Base-by-base conservation (phyloP, 805 yeast species). In the Martiniozyma abietophila region DNA sequence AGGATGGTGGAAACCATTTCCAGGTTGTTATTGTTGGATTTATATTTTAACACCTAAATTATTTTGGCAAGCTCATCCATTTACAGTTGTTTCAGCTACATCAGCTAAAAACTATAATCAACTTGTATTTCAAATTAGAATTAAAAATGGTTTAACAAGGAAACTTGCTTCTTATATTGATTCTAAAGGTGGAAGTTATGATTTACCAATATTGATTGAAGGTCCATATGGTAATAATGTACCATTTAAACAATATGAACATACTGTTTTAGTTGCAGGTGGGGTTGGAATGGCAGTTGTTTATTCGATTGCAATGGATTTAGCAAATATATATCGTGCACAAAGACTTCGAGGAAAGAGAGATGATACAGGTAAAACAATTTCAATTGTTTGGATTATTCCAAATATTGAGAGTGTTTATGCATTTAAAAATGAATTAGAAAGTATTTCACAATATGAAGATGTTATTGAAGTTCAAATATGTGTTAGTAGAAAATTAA, bases 11-110 rank as follows among this genome's bases (percentile, higher is more conserved):
- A 59, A 62, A 17, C 62, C 69, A 4, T 53, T 54, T 31, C 79
- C 81, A 1, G 84, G 84, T 2, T 76, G 77, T 17, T 78, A 72
- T 51, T 73, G 74, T 19, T 77, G 72, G 56, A 51, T 77, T 14
- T 74, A 71, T 44, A 62, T 71, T 42, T 46, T 73, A 28, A 57
- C 47, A 22, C 59, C 63, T 28, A 43, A 58, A 23, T 54, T 69
- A 45, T 70, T 74, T 46, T 71, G 78, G 73, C 78, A 77, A 45
- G 74, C 82, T 1, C 84, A 77, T 50, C 85, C 85, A 3, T 77
- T 77, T 44, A 74, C 82, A 0, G 59, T 69, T 14, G 59, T 70
- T 12, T 65, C 69, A 14, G 51, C 67, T 0, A 56, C 51, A 5
- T 53, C 54, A 7, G 64, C 58, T 9, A 56, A 61, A 12, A 64